Conservation (phyloP, 371 early-diverging fungal species). For the Haplosporangium sp. region DNA sequence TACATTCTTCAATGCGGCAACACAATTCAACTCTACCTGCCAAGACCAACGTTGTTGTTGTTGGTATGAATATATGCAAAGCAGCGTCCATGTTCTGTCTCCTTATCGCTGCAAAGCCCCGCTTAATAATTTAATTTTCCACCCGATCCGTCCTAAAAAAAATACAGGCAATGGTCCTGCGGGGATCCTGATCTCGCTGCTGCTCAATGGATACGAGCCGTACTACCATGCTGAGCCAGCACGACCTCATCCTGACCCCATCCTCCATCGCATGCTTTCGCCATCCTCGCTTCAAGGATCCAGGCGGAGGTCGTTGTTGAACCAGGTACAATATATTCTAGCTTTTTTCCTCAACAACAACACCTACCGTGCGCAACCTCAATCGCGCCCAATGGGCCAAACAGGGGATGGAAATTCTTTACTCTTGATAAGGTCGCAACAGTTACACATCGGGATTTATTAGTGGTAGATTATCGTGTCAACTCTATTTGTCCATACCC, state of each 20-base stretch:
- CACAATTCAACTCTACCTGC: slow-evolving; percentile 15
- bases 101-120: background rate
- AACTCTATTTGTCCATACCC: too few relatives aligned
- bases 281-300: slow-evolving; percentile 25
- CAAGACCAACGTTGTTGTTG: slow-evolving; percentile 32
- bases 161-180: slow-evolving; percentile 53
- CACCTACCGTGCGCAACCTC: too few relatives aligned
- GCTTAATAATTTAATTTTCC: background rate
- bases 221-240: slow-evolving; percentile 46
- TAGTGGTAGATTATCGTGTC: too few relatives aligned
- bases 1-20: background rate
- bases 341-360: too few relatives aligned
- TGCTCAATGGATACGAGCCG: slow-evolving; percentile 48
- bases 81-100: background rate
- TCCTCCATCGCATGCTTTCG: slow-evolving; percentile 46
- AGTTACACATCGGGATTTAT: too few relatives aligned
- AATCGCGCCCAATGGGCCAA: background rate
- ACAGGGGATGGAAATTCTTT: too few relatives aligned
- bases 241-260: slow-evolving; percentile 50
- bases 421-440: too few relatives aligned
- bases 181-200: slow-evolving; percentile 45
- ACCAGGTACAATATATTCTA: slow-evolving; percentile 29
- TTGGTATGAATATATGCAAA: slow-evolving; percentile 17
- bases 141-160: background rate
- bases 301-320: slow-evolving; percentile 34